Evolutionary conservation across 192 early-diverging fungal species (phyloP), one percentile per base, ranked within the genome.

Genomic region (Gigaspora rosea): DNA sequence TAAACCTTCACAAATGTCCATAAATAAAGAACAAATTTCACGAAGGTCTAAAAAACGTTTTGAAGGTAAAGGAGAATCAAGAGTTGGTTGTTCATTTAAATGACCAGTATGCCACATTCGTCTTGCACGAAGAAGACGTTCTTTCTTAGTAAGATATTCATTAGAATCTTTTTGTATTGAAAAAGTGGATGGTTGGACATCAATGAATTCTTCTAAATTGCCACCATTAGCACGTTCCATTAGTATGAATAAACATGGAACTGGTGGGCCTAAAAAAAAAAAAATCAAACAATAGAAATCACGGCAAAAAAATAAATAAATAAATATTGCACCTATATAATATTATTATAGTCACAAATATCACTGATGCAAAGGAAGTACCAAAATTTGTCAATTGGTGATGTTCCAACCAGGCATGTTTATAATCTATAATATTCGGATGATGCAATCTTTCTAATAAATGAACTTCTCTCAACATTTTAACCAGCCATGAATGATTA

Each of bases 171-270:
- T 16, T 12, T 58, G 57, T 7, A 13, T 58, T 15, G 9, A 16
- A 8, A 59, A 48, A 20, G 50, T 15, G 3, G 62, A 56, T 2
- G 46, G 46, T 56, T 6, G 64, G 1, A 87, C 72, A 49, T 90
- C 88, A 73, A 98, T 88, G 75, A 90, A 98, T 77, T 98, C 96
- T 84, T 98, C 96, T 36, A 98, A 84, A 78, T 95, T 98, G 7
- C 96, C 95, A 20, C 96, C 97, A 76, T 97, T 97, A 7, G 96
- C 95, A 63, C 90, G 92, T 75, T 94, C 93, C 97, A 98, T 98
- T 3, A 98, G 80, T 47, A 98, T 97, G 77, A 97, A 98, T 16
- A 98, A 86, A 70, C 94, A 96, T 0, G 97, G 96, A 0, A 98
- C 93, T 70, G 92, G 86, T 2, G 97, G 97, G 1, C 88, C 88